Percentiles rank a stretch among this genome's conserved stretches.
Evolutionary conservation across 2,329 filamentous ascomycete species (phyloP).

Genomic region (Paecilomyces sp.): DNA sequence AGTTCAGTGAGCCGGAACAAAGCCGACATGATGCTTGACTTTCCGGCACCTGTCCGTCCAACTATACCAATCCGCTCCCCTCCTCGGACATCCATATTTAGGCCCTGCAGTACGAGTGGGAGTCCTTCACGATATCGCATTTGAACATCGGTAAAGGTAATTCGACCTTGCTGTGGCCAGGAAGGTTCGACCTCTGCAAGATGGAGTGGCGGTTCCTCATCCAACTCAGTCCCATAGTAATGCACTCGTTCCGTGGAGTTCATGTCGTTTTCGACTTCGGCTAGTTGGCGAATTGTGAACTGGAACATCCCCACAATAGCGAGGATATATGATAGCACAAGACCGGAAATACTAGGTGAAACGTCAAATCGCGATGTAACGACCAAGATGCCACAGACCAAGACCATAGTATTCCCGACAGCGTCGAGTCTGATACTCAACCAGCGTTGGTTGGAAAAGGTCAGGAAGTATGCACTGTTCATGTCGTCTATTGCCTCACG

Average conservation of each 20-base stretch:
- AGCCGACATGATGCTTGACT: conserved; percentile 41
- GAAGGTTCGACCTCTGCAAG: conserved; percentile 60
- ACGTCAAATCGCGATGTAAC: conserved; percentile 83
- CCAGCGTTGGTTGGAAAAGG: conserved; percentile 91
- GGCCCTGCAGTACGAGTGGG: conserved; percentile 63
- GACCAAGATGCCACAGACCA: conserved; percentile 77
- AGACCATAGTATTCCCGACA: conserved; percentile 79
- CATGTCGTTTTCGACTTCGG: conserved; percentile 97
- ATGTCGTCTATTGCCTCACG: conserved; percentile 73
- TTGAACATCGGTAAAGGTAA: conserved; percentile 65
- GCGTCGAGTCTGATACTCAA: conserved; percentile 73
- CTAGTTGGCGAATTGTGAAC: conserved; percentile 83
- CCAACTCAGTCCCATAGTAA: conserved; percentile 80
- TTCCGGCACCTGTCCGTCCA: conserved; percentile 39
- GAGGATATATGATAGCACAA: conserved; percentile 85
- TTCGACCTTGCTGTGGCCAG: conserved; percentile 85
- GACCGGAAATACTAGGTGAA: conserved; percentile 70
- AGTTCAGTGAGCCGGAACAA: conserved; percentile 38
- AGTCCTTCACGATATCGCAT: conserved; percentile 71
- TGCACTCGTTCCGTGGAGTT: conserved; percentile 88
- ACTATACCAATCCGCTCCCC: conserved; percentile 44
- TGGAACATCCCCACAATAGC: conserved; percentile 93
- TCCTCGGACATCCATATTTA: conserved; percentile 43
- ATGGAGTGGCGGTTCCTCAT: conserved; percentile 81
- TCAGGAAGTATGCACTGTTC: conserved; percentile 87